These are phyloP conservation scores for Clavispora carvajalis DNA, from an alignment of 805 yeast genomes.

Conservation along the genomic window DNA sequence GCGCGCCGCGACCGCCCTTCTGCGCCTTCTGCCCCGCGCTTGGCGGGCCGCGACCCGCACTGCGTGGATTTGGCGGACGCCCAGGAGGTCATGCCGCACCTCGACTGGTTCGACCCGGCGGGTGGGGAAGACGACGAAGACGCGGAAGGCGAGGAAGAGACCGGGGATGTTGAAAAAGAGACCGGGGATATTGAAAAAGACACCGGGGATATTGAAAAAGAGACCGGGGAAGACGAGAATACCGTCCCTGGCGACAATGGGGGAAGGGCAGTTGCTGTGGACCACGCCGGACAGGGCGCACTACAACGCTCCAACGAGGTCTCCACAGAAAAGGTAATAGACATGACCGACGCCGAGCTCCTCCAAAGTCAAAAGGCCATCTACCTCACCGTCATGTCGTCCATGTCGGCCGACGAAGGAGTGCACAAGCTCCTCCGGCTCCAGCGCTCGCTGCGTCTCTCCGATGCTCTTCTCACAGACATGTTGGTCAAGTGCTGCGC, in stretches of 20 bases:
- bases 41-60: conserved; percentile 37
- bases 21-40: neutral
- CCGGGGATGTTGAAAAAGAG: too few species aligned
- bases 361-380: conserved; percentile 68
- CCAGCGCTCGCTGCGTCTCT: conserved; percentile 12
- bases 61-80: conserved; percentile 49
- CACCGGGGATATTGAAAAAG: too few species aligned
- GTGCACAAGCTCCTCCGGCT: conserved; percentile 74
- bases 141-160: conserved; percentile 1
- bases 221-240: neutral
- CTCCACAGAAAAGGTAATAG: conserved; percentile 38
- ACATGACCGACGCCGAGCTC: conserved; percentile 63
- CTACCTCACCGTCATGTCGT: conserved; percentile 79
- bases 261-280: too few species aligned
- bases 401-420: conserved; percentile 89
- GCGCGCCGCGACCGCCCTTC: conserved; percentile 8
- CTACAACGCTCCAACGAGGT: too few species aligned
- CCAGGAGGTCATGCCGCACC: conserved; percentile 38
- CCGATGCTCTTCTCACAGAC: conserved; percentile 47
- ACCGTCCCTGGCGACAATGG: too few species aligned
- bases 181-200: too few species aligned
- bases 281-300: too few species aligned
- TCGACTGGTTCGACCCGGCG: conserved; percentile 40
- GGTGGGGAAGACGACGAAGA: conserved; percentile 19
- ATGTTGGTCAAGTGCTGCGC: conserved; percentile 77